Evolutionary conservation across 306 rosid species (phyloP), one percentile per base, ranked within the genome.

Genomic region (Astragalus membranaceus): DNA sequence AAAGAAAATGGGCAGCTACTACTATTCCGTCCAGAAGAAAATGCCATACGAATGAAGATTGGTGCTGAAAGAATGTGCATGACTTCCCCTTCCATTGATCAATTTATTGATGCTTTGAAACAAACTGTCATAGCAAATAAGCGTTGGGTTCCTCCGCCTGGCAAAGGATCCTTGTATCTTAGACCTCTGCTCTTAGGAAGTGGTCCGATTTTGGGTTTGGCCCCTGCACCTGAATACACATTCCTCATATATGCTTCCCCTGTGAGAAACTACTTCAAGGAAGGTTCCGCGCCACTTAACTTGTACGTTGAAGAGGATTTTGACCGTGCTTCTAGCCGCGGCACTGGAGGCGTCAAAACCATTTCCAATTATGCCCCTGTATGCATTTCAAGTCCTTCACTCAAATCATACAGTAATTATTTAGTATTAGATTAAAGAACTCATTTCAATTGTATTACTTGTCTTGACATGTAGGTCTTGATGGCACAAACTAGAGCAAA

Each of bases 1-100:
- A 94, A 77, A 48, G 85, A 81, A 77, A 83, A 88, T 36, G 97
- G 99, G n/a, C 64, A 79, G 0, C 12, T 94, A 8, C 75, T 87
- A 39, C 82, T 94, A 5, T 91, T 94, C 72, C 99, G 96, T 49
- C 99, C 96, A 3, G 89, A 88, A 16, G 53, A 81, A 58, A 92
- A 94, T 53, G 99, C 84, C 2, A 42, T 82, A 10, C 96, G 99
- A 17, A 81, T 94, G 97, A 78, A 74, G 75, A 77, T 47, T 2
- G 92, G 97, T 0, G 92, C 96, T 0, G 91, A 91, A 30, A 85
- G 99, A 81, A 87, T 94, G 97, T 87, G 99, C 81, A 94, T 94
- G 97, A 74, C 65, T 0, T 74, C 96, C 1, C 97, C 96, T 42
- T 82, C 99, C 30, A 60, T 85, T 37, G 72, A 85, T 17, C 84